These are phyloP conservation scores for Xylaria polymorpha DNA, from an alignment of 2,329 filamentous ascomycete genomes.

Conservation along the genomic window DNA sequence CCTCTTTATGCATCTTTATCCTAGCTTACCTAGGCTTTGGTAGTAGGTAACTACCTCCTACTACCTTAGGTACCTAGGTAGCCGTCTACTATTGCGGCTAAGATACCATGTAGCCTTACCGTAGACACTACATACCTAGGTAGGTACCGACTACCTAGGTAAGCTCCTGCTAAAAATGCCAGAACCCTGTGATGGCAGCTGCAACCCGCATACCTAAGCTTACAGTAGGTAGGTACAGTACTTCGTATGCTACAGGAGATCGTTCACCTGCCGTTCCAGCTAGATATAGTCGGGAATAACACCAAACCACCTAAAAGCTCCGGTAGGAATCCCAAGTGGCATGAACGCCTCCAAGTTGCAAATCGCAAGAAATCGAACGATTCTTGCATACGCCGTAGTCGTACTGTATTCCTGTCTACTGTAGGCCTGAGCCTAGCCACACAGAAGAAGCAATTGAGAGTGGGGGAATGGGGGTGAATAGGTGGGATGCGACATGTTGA, in stretches of 20 bases:
- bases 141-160: no score
- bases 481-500: not conserved
- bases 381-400: conserved; percentile 13
- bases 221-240: no score
- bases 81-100: no score
- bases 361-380: conserved; percentile 17
- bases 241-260: not conserved
- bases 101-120: no score
- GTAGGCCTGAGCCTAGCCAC: not conserved
- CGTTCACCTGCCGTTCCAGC: not conserved
- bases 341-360: conserved; percentile 9
- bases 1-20: not conserved
- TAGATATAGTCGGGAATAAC: not conserved
- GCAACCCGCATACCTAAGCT: not conserved
- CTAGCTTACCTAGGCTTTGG: not conserved
- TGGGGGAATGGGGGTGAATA: not conserved
- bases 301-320: not conserved
- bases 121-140: no score
- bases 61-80: no score
- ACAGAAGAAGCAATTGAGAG: conserved; percentile 17
- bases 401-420: not conserved
- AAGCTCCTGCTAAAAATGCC: no score
- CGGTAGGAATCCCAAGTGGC: conserved; percentile 20
- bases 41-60: no score
- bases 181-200: not conserved